Evolutionary conservation across 2,329 filamentous ascomycete species (phyloP).

Genomic region (Aspergillus sp.): DNA sequence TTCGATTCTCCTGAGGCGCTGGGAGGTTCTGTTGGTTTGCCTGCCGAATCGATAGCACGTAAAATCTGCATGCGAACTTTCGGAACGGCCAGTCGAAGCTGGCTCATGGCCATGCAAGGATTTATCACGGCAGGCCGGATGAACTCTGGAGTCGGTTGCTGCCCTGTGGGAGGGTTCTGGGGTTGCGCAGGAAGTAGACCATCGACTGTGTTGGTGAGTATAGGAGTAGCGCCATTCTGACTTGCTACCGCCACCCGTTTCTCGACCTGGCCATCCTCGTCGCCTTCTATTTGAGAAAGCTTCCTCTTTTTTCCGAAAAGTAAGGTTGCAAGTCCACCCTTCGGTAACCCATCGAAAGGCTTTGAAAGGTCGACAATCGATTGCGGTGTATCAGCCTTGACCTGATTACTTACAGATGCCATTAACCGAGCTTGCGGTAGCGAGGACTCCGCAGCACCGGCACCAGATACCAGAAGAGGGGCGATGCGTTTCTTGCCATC

Average conservation of each 20-base stretch:
- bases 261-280: constrained; percentile 66
- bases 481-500: constrained; percentile 96
- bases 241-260: constrained; percentile 61
- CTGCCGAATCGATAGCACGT: constrained; percentile 66
- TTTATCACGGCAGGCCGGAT: constrained; percentile 85
- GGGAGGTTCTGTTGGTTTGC: constrained; percentile 45
- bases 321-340: constrained; percentile 81
- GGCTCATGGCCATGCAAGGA: constrained; percentile 76
- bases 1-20: constrained; percentile 36
- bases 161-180: constrained; percentile 58
- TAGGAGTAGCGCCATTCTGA: constrained; percentile 67
- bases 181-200: constrained; percentile 75
- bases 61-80: constrained; percentile 81
- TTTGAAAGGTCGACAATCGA: constrained; percentile 87
- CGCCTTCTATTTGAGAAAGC: constrained; percentile 68
- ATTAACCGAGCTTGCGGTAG: constrained; percentile 86
- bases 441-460: constrained; percentile 81
- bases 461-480: constrained; percentile 85
- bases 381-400: constrained; percentile 71
- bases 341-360: constrained; percentile 88
- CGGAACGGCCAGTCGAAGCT: constrained; percentile 82
- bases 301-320: constrained; percentile 93
- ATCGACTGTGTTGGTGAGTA: constrained; percentile 73
- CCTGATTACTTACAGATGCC: constrained; percentile 66
- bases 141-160: constrained; percentile 74